These are phyloP conservation scores for Posidonia oceanica DNA, from an alignment of 116 monocot species.

Conservation along the genomic window DNA sequence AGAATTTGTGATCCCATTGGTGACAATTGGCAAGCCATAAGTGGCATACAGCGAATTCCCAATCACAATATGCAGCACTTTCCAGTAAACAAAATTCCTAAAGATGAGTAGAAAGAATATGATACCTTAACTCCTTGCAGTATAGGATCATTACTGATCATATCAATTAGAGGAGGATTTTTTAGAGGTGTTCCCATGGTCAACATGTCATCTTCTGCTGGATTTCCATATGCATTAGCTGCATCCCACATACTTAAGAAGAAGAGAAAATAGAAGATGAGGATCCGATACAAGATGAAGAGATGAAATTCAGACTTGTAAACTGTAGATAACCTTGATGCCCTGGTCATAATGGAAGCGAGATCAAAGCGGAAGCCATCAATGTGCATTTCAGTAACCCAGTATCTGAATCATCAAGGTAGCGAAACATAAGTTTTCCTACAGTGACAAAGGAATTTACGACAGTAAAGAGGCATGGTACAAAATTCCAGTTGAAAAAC, in stretches of 20 bases:
- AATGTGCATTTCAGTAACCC: conserved; percentile 95
- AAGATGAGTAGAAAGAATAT: too few relatives aligned
- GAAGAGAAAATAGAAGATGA: conserved; percentile 7
- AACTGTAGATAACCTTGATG: conserved; percentile 40
- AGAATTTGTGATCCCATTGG: too few relatives aligned
- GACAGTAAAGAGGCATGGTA: not conserved
- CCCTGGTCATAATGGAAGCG: conserved; percentile 85
- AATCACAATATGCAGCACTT: too few relatives aligned
- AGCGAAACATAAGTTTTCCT: too few relatives aligned
- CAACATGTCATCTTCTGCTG: conserved; percentile 42
- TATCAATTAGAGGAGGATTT: conserved; percentile 68
- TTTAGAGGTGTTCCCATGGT: conserved; percentile 67
- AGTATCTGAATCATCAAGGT: conserved; percentile 49
- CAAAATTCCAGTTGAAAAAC: not conserved
- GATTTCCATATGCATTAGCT: conserved; percentile 61
- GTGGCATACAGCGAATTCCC: too few relatives aligned
- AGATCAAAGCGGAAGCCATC: conserved; percentile 99
- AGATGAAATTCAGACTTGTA: not conserved
- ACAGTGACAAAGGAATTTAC: not conserved
- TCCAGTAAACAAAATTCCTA: too few relatives aligned
- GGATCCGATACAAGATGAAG: conserved; percentile 2
- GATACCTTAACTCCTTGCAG: conserved; percentile 68
- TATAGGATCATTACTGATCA: conserved; percentile 89
- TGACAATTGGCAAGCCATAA: too few relatives aligned
- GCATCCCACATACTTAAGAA: conserved; percentile 76